Percentiles rank a stretch among this genome's conserved stretches.
phyloP scores from a whole-genome alignment of 2,329 filamentous ascomycete species.

The Coleophoma cylindrospora region DNA sequence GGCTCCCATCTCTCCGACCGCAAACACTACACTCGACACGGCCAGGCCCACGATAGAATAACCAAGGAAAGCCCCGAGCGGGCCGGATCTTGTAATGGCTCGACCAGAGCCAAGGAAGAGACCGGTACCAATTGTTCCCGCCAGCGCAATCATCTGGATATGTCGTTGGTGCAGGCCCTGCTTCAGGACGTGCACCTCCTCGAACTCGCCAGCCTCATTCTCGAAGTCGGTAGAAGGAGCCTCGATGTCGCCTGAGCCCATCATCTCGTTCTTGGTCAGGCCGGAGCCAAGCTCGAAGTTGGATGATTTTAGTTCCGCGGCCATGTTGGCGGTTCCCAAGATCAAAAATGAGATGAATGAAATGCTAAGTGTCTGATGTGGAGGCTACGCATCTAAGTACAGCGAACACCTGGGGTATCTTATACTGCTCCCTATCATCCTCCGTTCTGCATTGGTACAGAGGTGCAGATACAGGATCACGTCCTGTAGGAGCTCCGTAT shows the following conservation, averaged over 20 bases:
- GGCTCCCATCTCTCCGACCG: conserved; percentile 42
- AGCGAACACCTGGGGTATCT: too few species aligned
- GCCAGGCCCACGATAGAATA: conserved; percentile 46
- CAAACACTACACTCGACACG: conserved; percentile 44
- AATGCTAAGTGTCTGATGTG: too few species aligned
- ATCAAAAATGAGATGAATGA: too few species aligned
- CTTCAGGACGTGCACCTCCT: conserved; percentile 13
- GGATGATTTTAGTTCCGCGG: too few species aligned
- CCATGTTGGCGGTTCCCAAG: too few species aligned
- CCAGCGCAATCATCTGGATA: conserved; percentile 37
- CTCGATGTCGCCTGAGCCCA: not conserved
- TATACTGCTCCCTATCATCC: too few species aligned
- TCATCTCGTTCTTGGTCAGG: not conserved
- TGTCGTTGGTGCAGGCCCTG: conserved; percentile 35
- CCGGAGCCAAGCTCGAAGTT: not conserved
- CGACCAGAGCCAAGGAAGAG: conserved; percentile 46
- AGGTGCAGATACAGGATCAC: too few species aligned
- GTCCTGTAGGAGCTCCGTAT: too few species aligned
- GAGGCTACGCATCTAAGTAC: too few species aligned
- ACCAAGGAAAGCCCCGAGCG: conserved; percentile 44
- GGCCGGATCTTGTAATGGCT: conserved; percentile 44
- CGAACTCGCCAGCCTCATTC: conserved; percentile 6
- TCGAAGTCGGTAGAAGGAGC: not conserved
- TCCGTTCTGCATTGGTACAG: too few species aligned
- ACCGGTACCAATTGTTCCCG: conserved; percentile 41